These are phyloP conservation scores for Escovopsis sp. DNA, from an alignment of 2,329 filamentous ascomycete species.

Conservation along the genomic window DNA sequence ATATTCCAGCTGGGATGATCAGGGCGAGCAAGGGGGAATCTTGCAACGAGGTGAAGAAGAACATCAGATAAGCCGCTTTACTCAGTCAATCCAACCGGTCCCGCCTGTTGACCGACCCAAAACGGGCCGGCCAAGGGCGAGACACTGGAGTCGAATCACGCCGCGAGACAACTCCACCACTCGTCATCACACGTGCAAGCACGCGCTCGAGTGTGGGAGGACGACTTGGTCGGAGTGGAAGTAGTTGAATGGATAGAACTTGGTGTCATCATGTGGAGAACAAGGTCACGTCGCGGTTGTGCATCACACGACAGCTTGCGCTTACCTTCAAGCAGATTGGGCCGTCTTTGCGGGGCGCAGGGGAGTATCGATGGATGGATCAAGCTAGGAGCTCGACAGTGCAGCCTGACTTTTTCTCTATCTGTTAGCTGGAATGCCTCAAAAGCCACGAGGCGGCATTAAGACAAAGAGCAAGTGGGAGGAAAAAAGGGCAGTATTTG, in stretches of 20 bases:
- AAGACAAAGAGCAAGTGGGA: too few species aligned
- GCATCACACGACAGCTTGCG: too few species aligned
- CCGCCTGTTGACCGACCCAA: constrained; percentile 25
- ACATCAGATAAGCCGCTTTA: constrained; percentile 49
- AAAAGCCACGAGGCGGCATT: too few species aligned
- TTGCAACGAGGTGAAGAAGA: too few species aligned
- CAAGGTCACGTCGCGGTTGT: too few species aligned
- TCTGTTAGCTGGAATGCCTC: too few species aligned
- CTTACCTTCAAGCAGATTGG: too few species aligned
- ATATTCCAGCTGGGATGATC: not conserved
- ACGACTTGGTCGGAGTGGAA: constrained; percentile 49
- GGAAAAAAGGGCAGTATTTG: too few species aligned
- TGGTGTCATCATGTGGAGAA: constrained; percentile 23
- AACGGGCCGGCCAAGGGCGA: constrained; percentile 36
- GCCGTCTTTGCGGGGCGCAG: too few species aligned
- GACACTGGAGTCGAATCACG: constrained; percentile 48
- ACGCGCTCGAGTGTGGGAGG: constrained; percentile 52
- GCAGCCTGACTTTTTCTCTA: too few species aligned
- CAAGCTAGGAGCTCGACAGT: too few species aligned
- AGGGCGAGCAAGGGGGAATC: not conserved
- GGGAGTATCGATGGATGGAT: too few species aligned
- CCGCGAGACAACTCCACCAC: constrained; percentile 55
- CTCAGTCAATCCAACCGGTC: constrained; percentile 50
- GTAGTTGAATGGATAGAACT: constrained; percentile 67
- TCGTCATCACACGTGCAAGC: constrained; percentile 37